A percentile compares a stretch with the other conserved stretches of the same genome.
Conservation (phyloP, 2,329 filamentous ascomycete genomes). For the Xylariaceae sp. region DNA sequence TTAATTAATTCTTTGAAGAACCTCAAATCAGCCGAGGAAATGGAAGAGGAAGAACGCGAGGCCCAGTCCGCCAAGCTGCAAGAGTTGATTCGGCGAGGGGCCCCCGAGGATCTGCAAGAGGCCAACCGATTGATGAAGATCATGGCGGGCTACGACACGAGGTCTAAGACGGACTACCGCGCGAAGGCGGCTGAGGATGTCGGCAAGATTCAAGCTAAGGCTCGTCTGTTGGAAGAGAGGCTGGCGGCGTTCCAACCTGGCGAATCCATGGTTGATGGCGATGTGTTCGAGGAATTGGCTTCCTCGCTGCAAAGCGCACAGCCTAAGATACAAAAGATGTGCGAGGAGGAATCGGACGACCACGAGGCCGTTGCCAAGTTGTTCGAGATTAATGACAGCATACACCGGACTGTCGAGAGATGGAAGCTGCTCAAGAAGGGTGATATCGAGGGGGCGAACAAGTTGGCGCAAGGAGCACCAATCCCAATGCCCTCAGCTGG, state of each 20-base stretch:
- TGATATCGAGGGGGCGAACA: conserved; percentile 81
- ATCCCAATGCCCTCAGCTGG: conserved; percentile 35
- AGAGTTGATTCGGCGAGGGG: conserved; percentile 90
- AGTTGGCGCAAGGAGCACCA: conserved; percentile 79
- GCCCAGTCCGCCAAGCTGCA: conserved; percentile 98
- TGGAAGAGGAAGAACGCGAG: conserved; percentile 95
- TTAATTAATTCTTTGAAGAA: conserved; percentile 61
- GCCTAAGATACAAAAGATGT: conserved; percentile 99
- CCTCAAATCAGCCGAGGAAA: conserved; percentile 94
- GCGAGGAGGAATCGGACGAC: conserved; percentile 97
- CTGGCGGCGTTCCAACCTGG: conserved; percentile 82
- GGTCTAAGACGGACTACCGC: conserved; percentile 95
- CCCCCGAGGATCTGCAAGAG: conserved; percentile 92
- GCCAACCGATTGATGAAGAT: conserved; percentile 98
- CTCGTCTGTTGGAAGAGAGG: conserved; percentile 88
- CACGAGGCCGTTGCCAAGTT: conserved; percentile 94
- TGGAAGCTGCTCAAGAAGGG: conserved; percentile 97
- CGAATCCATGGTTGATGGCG: conserved; percentile 73
- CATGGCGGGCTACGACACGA: conserved; percentile 96
- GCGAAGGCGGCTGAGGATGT: conserved; percentile 98
- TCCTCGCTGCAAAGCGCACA: conserved; percentile 89
- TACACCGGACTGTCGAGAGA: conserved; percentile 92
- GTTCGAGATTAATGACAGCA: conserved; percentile 97
- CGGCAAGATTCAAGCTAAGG: conserved; percentile 93
- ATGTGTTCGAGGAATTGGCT: conserved; percentile 82